A percentile compares a stretch with the other conserved stretches of the same genome.
Conservation (phyloP, 2,329 filamentous ascomycete genomes). For the Camptophora hylomeconis region DNA sequence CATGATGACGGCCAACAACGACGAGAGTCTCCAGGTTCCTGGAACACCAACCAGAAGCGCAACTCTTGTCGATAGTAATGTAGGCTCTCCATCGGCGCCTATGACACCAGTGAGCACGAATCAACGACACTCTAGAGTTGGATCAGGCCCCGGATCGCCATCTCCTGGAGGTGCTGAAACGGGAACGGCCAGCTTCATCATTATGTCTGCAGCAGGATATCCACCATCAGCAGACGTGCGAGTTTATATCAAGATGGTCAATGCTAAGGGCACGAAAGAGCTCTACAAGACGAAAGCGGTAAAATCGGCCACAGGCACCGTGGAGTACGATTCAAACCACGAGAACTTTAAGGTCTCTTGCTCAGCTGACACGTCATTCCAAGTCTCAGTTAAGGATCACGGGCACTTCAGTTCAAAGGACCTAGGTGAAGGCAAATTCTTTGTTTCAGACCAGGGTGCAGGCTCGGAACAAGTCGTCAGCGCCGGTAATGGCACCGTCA, state of each 20-base stretch:
- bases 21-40: slow-evolving; percentile 5
- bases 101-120: slow-evolving; percentile 22
- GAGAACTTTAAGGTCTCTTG: slow-evolving; percentile 70
- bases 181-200: slow-evolving; percentile 67
- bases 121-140: slow-evolving; percentile 34
- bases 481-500: slow-evolving; percentile 60
- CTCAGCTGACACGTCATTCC: slow-evolving; percentile 73
- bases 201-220: slow-evolving; percentile 68
- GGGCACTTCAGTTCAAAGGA: slow-evolving; percentile 74
- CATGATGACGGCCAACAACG: slow-evolving; percentile 9
- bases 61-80: slow-evolving; percentile 7
- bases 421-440: slow-evolving; percentile 77
- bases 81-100: slow-evolving; percentile 9
- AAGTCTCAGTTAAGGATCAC: slow-evolving; percentile 73
- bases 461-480: slow-evolving; percentile 59
- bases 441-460: slow-evolving; percentile 66
- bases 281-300: slow-evolving; percentile 87
- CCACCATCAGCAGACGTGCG: slow-evolving; percentile 67
- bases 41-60: slow-evolving; percentile 13
- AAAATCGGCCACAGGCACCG: slow-evolving; percentile 52
- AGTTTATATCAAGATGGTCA: slow-evolving; percentile 55
- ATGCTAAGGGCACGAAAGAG: slow-evolving; percentile 54
- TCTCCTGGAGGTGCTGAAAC: slow-evolving; percentile 40
- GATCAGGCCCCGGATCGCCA: slow-evolving; percentile 39
- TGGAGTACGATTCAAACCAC: slow-evolving; percentile 49